These are phyloP conservation scores for Chaetomium strumarium DNA, from an alignment of 2,329 filamentous ascomycete genomes.

Conservation along the genomic window DNA sequence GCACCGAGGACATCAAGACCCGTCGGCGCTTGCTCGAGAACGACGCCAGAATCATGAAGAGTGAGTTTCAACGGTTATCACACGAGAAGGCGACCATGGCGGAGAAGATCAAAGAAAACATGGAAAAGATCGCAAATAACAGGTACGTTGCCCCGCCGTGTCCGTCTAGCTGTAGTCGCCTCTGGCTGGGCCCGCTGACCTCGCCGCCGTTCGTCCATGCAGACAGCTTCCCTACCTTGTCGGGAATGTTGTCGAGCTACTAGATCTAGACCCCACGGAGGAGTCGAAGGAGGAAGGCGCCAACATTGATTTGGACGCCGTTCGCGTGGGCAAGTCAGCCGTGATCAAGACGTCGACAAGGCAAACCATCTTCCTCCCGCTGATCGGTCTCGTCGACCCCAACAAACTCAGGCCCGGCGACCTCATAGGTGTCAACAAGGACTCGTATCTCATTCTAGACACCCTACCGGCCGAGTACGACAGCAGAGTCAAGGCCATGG, in stretches of 20 bases:
- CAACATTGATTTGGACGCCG: constrained; percentile 97
- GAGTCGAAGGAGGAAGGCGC: constrained; percentile 97
- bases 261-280: constrained; percentile 92
- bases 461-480: constrained; percentile 97
- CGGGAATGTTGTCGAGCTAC: constrained; percentile 93
- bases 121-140: constrained; percentile 99
- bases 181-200: background rate
- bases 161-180: no score
- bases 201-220: background rate
- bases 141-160: constrained; percentile 51
- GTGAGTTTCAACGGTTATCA: constrained; percentile 86
- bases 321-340: constrained; percentile 92
- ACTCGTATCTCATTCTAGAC: constrained; percentile 94
- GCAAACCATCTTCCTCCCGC: constrained; percentile 95
- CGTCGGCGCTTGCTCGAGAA: constrained; percentile 91
- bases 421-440: constrained; percentile 97
- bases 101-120: constrained; percentile 98
- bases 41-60: constrained; percentile 97
- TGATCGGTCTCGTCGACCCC: constrained; percentile 95
- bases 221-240: constrained; percentile 98
- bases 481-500: constrained; percentile 98
- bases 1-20: constrained; percentile 90
- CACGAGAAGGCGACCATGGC: constrained; percentile 96
- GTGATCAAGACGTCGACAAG: constrained; percentile 99
- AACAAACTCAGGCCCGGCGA: constrained; percentile 93